phyloP scores from a whole-genome alignment of 1,139 yeast genomes.

The Suhomyces atakaporum region DNA sequence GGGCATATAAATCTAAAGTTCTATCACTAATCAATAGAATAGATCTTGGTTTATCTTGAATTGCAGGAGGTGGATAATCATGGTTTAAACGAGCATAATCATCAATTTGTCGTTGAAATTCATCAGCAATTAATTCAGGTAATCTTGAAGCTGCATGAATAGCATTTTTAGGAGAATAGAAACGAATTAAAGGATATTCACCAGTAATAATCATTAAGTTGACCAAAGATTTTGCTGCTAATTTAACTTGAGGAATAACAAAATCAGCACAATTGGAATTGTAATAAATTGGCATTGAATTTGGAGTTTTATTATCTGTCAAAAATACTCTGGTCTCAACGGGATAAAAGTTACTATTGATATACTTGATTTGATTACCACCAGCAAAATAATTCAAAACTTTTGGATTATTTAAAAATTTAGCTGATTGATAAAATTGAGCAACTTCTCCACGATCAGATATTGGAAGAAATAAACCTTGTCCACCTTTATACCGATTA shows the following conservation, averaged over 20 bases:
- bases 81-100: constrained; percentile 69
- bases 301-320: constrained; percentile 38
- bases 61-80: constrained; percentile 62
- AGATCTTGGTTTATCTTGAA: constrained; percentile 64
- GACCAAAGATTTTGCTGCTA: constrained; percentile 64
- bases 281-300: constrained; percentile 74
- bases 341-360: constrained; percentile 34
- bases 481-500: constrained; percentile 40
- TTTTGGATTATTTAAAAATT: constrained; percentile 35
- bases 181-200: constrained; percentile 85
- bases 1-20: constrained; percentile 79
- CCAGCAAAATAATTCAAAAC: constrained; percentile 35
- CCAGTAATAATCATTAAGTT: constrained; percentile 77
- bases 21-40: constrained; percentile 79
- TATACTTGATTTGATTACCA: constrained; percentile 30
- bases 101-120: constrained; percentile 71
- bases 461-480: constrained; percentile 40
- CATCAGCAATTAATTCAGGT: constrained; percentile 72
- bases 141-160: constrained; percentile 58
- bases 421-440: constrained; percentile 28
- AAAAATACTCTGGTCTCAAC: constrained; percentile 44
- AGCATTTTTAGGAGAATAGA: constrained; percentile 54
- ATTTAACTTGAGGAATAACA: constrained; percentile 57
- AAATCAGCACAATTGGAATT: constrained; percentile 65
- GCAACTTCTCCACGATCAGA: constrained; percentile 25